phyloP scores from a whole-genome alignment of 192 early-diverging fungal genomes.

The Entrophospora sp. region DNA sequence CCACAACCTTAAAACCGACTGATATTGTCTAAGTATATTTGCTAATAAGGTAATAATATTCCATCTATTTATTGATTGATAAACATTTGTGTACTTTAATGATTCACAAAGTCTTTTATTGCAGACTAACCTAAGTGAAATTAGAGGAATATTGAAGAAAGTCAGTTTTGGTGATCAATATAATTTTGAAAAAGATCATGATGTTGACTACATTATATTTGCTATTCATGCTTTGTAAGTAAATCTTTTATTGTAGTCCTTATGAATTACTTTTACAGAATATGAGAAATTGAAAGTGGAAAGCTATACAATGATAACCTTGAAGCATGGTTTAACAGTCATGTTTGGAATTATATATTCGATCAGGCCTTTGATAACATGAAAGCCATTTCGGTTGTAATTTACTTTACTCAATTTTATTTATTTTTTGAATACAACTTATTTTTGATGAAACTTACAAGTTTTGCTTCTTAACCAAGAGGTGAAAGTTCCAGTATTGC shows the following conservation, averaged over 20 bases:
- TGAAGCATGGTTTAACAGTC: slow-evolving; percentile 10
- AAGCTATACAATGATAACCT: not conserved
- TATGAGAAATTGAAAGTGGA: slow-evolving; percentile 1
- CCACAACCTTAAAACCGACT: no score
- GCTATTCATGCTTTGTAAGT: slow-evolving; percentile 11
- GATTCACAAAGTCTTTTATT: not conserved
- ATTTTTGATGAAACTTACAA: not conserved
- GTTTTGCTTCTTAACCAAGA: not conserved
- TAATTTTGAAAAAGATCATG: not conserved
- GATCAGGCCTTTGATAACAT: slow-evolving; percentile 9
- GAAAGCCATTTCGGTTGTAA: not conserved
- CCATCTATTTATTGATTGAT: not conserved
- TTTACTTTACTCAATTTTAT: not conserved
- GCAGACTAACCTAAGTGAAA: not conserved
- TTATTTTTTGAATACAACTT: not conserved
- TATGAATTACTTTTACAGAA: not conserved
- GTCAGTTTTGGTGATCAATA: not conserved
- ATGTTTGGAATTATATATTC: not conserved
- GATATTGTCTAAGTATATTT: not conserved
- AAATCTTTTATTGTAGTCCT: not conserved
- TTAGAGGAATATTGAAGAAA: not conserved
- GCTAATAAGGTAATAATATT: not conserved
- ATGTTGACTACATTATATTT: slow-evolving; percentile 13
- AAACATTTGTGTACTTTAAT: not conserved
- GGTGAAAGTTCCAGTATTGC: slow-evolving; percentile 4